Evolutionary conservation across 2,329 filamentous ascomycete genomes (phyloP).

Genomic region (Botryotinia convoluta): DNA sequence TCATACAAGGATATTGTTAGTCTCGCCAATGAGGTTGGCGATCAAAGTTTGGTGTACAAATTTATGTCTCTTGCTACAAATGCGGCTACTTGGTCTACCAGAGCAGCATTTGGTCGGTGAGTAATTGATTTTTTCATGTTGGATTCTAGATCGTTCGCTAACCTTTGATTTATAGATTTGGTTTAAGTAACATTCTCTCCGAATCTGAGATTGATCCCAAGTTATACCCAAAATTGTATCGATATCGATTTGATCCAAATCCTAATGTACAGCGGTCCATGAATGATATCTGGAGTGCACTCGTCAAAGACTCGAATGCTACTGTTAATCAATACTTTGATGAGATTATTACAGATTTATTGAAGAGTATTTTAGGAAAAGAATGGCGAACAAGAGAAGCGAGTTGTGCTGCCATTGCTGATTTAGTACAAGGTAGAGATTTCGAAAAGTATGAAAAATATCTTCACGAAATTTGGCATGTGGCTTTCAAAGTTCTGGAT

Average conservation of each 20-base stretch:
- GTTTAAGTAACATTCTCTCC: slow-evolving; percentile 85
- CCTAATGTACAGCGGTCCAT: slow-evolving; percentile 89
- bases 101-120: slow-evolving; percentile 81
- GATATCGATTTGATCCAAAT: slow-evolving; percentile 95
- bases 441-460: slow-evolving; percentile 78
- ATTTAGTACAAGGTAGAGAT: slow-evolving; percentile 78
- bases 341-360: slow-evolving; percentile 80
- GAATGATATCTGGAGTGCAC: slow-evolving; percentile 94
- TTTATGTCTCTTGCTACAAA: slow-evolving; percentile 98
- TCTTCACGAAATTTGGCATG: slow-evolving; percentile 79
- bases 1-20: slow-evolving; percentile 98
- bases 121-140: neutral
- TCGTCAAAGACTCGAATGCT: slow-evolving; percentile 82
- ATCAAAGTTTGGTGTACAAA: slow-evolving; percentile 93
- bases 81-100: slow-evolving; percentile 95
- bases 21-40: slow-evolving; percentile 92
- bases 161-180: slow-evolving; percentile 51
- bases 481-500: slow-evolving; percentile 86
- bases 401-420: slow-evolving; percentile 83
- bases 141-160: neutral
- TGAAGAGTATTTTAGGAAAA: slow-evolving; percentile 80
- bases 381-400: slow-evolving; percentile 95
- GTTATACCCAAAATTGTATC: slow-evolving; percentile 89
- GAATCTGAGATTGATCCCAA: slow-evolving; percentile 88
- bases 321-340: slow-evolving; percentile 82